Evolutionary conservation across 768 basidiomycete species (phyloP).

Genomic region (Sarcodon aspratus): DNA sequence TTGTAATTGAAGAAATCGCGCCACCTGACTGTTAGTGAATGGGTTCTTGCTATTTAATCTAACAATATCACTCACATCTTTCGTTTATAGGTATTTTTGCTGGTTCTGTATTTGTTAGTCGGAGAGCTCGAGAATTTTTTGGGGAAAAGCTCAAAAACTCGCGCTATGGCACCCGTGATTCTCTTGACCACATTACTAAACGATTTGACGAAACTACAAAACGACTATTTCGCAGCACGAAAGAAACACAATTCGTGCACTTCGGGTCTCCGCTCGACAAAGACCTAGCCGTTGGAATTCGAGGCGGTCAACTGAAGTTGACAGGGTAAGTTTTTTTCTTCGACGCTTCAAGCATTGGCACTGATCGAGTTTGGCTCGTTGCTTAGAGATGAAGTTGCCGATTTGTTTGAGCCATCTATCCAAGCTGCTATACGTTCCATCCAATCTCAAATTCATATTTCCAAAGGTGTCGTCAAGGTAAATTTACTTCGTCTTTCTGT

Average conservation of each 20-base stretch:
- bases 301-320: constrained; percentile 60
- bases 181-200: constrained; percentile 70
- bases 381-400: constrained; percentile 40
- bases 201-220: constrained; percentile 80
- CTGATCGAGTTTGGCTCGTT: constrained; percentile 1
- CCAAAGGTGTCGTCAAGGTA: constrained; percentile 57
- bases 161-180: constrained; percentile 59
- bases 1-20: constrained; percentile 75
- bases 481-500: background rate
- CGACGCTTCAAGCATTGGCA: background rate
- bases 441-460: constrained; percentile 57
- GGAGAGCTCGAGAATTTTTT: constrained; percentile 60
- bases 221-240: constrained; percentile 59
- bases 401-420: constrained; percentile 71
- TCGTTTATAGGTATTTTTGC: constrained; percentile 56
- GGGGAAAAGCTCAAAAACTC: constrained; percentile 67
- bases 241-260: constrained; percentile 57
- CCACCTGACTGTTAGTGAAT: constrained; percentile 61
- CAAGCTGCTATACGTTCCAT: constrained; percentile 63
- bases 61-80: background rate
- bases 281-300: constrained; percentile 56
- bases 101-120: constrained; percentile 74
- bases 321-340: constrained; percentile 36
- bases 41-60: background rate
- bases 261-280: constrained; percentile 76